Evolutionary conservation across 1,139 yeast species (phyloP), one percentile per base, ranked within the genome.

Genomic region (Yamadazyma songkhlaensis): DNA sequence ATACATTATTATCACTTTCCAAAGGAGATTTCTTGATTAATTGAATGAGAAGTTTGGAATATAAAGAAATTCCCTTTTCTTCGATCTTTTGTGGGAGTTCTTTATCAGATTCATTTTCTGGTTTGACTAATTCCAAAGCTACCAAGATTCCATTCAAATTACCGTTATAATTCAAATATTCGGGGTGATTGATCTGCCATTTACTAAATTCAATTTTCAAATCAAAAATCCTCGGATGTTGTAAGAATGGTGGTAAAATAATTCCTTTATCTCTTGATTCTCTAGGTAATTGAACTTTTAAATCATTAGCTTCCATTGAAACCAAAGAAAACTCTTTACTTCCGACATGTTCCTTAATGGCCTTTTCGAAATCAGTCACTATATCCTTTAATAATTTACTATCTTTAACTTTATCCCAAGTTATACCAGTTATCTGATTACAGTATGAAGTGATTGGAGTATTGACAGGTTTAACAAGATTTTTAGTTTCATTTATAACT

Each of bases 181-280:
- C 88, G 1, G 87, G 84, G 50, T 79, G 80, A 8, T 70, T 48
- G 25, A 62, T 64, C 55, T 81, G 84, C 88, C 89, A 85, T 51
- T 80, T 81, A 29, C 73, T 57, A 55, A 75, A 87, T 58, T 89
- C 97, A 41, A 72, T 76, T 50, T 77, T 75, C 43, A 90, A 63
- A 57, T 88, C 96, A 61, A 86, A 88, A 21, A 84, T 73, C 32
- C 81, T 70, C 2, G 96, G 88, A 48, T 81, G 82, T 54, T 82
- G 87, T 44, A 90, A 64, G 54, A 83, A 87, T 3, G 76, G 67
- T 0, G 97, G 96, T 42, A 90, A 68, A 3, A 68, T 75, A 39
- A 85, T 79, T 10, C 78, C 74, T 55, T 84, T 81, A 55, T 87
- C 95, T 29, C 87, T 70, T 8, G 95, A 88, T 55, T 87, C 95